Conservation (phyloP, 495 filamentous ascomycete genomes). For the Glutinoglossum americanum region DNA sequence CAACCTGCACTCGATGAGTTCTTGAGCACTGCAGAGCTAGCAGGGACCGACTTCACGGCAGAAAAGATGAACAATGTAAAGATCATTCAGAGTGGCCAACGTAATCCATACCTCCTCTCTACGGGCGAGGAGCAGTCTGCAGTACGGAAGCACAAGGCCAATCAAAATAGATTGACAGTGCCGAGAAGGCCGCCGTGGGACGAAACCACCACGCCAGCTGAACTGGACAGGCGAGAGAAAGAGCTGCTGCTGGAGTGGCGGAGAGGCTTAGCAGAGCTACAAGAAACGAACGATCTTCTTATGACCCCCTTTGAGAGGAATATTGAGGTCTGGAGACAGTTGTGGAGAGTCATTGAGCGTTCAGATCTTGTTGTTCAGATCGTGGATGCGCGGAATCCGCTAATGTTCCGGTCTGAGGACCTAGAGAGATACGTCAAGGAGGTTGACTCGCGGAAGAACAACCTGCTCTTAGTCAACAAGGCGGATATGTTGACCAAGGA, state of each 20-base stretch:
- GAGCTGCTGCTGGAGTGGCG: constrained; percentile 75
- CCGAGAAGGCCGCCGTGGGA: constrained; percentile 84
- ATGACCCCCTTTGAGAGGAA: constrained; percentile 99
- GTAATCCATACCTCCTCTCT: constrained; percentile 83
- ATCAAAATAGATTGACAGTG: constrained; percentile 60
- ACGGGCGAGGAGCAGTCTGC: constrained; percentile 64
- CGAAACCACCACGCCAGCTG: constrained; percentile 51
- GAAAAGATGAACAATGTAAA: constrained; percentile 98
- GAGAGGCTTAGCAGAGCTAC: constrained; percentile 72
- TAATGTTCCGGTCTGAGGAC: constrained; percentile 87
- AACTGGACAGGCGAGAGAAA: constrained; percentile 62
- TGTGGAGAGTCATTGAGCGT: constrained; percentile 96
- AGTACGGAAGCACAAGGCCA: constrained; percentile 58
- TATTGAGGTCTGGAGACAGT: constrained; percentile 90
- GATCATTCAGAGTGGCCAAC: constrained; percentile 88
- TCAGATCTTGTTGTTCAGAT: constrained; percentile 96
- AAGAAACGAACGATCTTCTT: constrained; percentile 77
- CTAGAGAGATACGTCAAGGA: constrained; percentile 87
- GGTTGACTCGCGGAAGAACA: constrained; percentile 69
- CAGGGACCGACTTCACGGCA: constrained; percentile 93
- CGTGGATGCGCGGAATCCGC: constrained; percentile 87
- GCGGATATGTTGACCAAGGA: constrained; percentile 93
- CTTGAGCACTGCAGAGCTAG: constrained; percentile 72
- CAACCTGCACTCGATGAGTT: constrained; percentile 87
- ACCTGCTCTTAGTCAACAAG: constrained; percentile 91